A percentile compares a stretch with the other conserved stretches of the same genome.
These are phyloP conservation scores for Paraconiothyrium sp. DNA, from an alignment of 2,329 filamentous ascomycete genomes.

Conservation along the genomic window DNA sequence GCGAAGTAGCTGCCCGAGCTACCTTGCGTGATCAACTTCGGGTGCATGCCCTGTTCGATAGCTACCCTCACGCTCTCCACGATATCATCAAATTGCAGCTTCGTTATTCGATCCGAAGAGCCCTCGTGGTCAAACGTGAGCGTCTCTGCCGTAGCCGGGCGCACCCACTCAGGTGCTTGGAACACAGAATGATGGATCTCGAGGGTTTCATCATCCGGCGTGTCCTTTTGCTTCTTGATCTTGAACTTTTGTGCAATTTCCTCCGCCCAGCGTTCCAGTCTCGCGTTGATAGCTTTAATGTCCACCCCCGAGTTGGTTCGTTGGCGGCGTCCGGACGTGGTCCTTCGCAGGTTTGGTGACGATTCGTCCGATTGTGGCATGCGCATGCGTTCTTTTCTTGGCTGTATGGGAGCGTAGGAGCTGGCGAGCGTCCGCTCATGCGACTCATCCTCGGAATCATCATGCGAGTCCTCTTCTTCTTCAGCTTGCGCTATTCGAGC, in stretches of 20 bases:
- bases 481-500: slow-evolving; percentile 63
- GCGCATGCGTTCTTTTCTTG: slow-evolving; percentile 55
- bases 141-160: slow-evolving; percentile 79
- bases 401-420: slow-evolving; percentile 59
- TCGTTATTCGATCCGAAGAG: slow-evolving; percentile 74
- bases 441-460: slow-evolving; percentile 53
- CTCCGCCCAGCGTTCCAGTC: slow-evolving; percentile 94
- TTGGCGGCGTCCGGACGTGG: slow-evolving; percentile 54
- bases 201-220: slow-evolving; percentile 78
- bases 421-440: slow-evolving; percentile 49
- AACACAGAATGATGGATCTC: slow-evolving; percentile 99
- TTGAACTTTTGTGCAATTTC: slow-evolving; percentile 98
- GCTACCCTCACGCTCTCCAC: slow-evolving; percentile 90
- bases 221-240: slow-evolving; percentile 78
- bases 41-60: slow-evolving; percentile 90
- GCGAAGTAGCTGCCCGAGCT: slow-evolving; percentile 99
- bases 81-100: slow-evolving; percentile 83
- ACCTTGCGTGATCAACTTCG: slow-evolving; percentile 94
- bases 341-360: slow-evolving; percentile 43
- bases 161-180: slow-evolving; percentile 86
- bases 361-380: slow-evolving; percentile 44
- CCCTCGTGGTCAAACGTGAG: slow-evolving; percentile 67
- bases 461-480: slow-evolving; percentile 56
- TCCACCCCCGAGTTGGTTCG: slow-evolving; percentile 90
- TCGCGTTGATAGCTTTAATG: slow-evolving; percentile 96